A percentile compares a stretch with the other conserved stretches of the same genome.
phyloP scores from a whole-genome alignment of 2,329 filamentous ascomycete species.

The Cladosporium sp. region DNA sequence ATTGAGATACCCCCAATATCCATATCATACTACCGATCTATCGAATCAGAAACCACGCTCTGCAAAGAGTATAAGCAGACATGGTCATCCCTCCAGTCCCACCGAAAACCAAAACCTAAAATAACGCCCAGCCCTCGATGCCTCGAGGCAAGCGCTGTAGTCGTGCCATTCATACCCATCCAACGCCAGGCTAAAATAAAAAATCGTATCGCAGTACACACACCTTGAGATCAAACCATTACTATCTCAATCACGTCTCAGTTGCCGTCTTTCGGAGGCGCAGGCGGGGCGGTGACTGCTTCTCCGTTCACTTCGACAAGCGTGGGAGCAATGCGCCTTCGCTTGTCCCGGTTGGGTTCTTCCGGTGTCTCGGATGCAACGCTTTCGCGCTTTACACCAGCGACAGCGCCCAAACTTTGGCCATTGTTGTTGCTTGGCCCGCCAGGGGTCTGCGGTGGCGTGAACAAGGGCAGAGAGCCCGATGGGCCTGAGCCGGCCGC shows the following conservation, averaged over 20 bases:
- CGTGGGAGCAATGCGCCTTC: slow-evolving; percentile 50
- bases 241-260: neutral
- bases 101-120: neutral
- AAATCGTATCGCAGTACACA: neutral
- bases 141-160: neutral
- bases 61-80: neutral
- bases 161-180: neutral
- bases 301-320: slow-evolving; percentile 26
- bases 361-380: slow-evolving; percentile 37
- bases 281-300: neutral
- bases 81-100: neutral
- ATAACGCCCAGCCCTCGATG: neutral
- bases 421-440: neutral
- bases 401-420: slow-evolving; percentile 17
- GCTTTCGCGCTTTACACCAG: slow-evolving; percentile 37
- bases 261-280: neutral
- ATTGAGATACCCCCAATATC: neutral
- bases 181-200: slow-evolving; percentile 25
- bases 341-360: slow-evolving; percentile 43
- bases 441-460: slow-evolving; percentile 84
- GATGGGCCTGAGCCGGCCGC: slow-evolving; percentile 38
- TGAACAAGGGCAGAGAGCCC: slow-evolving; percentile 70
- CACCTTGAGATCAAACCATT: neutral
- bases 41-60: neutral
- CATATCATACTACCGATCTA: slow-evolving; percentile 1